Conservation (phyloP, 2,329 filamentous ascomycete species). For the Thielaviopsis populi region DNA sequence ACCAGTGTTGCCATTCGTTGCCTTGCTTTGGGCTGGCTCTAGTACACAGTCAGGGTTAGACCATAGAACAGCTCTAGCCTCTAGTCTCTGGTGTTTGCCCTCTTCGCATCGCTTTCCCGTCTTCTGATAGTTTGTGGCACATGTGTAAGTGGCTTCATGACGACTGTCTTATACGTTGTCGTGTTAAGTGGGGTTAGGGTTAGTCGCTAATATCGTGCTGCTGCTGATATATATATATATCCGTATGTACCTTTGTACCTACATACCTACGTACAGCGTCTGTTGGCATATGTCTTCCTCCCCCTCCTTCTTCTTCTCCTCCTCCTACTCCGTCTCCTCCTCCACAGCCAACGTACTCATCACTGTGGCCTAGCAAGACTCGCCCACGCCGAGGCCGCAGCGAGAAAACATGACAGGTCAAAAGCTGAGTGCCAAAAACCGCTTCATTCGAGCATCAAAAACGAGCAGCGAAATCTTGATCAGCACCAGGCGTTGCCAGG, state of each 20-base stretch:
- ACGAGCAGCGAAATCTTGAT: constrained; percentile 1
- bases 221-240: not conserved
- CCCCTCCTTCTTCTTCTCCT: too few species aligned
- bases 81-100: not conserved
- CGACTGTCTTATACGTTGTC: too few species aligned
- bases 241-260: too few species aligned
- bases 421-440: not conserved
- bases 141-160: too few species aligned
- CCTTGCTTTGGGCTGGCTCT: not conserved
- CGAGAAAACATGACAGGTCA: constrained; percentile 1
- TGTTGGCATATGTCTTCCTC: too few species aligned
- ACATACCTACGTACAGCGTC: not conserved
- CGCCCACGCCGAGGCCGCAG: not conserved
- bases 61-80: not conserved
- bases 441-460: not conserved
- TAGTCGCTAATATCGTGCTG: not conserved
- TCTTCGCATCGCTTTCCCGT: not conserved
- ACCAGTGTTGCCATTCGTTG: not conserved
- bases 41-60: not conserved
- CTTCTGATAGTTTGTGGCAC: too few species aligned
- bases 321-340: too few species aligned
- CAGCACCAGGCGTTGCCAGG: not conserved
- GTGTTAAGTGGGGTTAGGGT: constrained; percentile 4
- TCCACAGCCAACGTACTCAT: too few species aligned
- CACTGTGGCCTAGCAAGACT: too few species aligned